Base-by-base conservation (phyloP, 306 rosid species). In the Trichosanthes cucumerina region DNA sequence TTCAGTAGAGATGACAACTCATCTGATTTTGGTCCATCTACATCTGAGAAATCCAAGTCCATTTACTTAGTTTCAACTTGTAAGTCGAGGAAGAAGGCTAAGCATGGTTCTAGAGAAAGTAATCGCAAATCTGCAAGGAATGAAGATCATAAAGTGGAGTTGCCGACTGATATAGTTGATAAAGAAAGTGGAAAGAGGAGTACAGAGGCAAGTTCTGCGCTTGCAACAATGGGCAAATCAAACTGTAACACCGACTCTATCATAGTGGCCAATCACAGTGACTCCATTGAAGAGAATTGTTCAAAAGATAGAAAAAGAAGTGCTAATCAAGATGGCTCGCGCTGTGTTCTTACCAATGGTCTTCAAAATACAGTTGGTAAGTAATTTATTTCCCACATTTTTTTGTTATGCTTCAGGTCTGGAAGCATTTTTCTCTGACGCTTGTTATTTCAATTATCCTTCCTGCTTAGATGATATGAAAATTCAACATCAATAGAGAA, bases 341-440 rank as follows among this genome's bases (percentile, higher is more conserved):
- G 8, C 18, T 2, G 26, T 47, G 39, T 28, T 47, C 77, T 14
- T 72, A 24, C 43, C 57, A 14, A 47, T 58, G 89, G 89, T 47
- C 79, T 84, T 36, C 88, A 76, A 76, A 91, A 89, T 83, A 83
- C 97, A 74, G 87, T 86, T 38, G 97, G 98, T 94, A 82, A 86
- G 96, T 82, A 3, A 63, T 57, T 86, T 79, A 62, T 69, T 78
- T 46, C 15, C 52, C 10, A 47, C 54, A 68, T 52, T 4, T 31
- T 53, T 19, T 31, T 53, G 43, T 66, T 72, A 71, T 80, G 49
- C 68, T 39, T 26, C 12, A 46, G 68, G 10, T 64, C 52, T 24
- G 60, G 38, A 2, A 54, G 53, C 58, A 33, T 43, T 79, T 71
- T 70, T 69, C 54, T 41, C 28, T 18, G 26, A 65, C 8, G 28